Evolutionary conservation across 1,284 basidiomycete genomes (phyloP).

Genomic region (Tausonia pullulans): DNA sequence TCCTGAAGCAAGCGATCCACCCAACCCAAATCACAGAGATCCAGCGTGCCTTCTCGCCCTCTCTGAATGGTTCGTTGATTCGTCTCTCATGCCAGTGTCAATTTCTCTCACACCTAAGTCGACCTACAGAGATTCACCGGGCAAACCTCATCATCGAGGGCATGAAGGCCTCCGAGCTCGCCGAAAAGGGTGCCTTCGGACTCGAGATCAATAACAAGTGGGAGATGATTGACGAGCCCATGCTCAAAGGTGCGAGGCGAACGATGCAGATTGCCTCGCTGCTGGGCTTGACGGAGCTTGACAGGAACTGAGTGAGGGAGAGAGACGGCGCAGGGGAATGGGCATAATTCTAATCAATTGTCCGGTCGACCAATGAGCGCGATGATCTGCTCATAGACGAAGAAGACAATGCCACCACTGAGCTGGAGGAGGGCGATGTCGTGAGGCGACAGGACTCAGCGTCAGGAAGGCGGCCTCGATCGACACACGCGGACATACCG

Average conservation of each 20-base stretch:
- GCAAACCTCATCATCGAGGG: conserved; percentile 60
- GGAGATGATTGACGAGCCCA: conserved; percentile 86
- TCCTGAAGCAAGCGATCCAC: conserved; percentile 78
- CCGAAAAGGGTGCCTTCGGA: conserved; percentile 50
- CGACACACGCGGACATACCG: conserved; percentile 47
- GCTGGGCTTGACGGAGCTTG: not conserved
- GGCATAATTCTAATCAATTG: too few species aligned
- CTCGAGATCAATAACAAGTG: conserved; percentile 46
- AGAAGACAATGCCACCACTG: conserved; percentile 91
- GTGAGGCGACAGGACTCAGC: too few species aligned
- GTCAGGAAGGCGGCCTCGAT: not conserved
- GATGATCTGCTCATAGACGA: conserved; percentile 76
- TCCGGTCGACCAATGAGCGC: not conserved
- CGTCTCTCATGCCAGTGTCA: not conserved
- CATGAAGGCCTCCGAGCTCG: conserved; percentile 46
- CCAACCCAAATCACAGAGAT: conserved; percentile 72
- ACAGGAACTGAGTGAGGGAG: too few species aligned
- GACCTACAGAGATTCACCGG: conserved; percentile 54
- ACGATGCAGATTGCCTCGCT: not conserved
- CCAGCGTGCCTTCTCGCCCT: conserved; percentile 68
- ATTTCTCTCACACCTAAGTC: not conserved
- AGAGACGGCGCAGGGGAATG: too few species aligned
- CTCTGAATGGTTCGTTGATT: conserved; percentile 45
- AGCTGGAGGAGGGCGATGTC: conserved; percentile 40
- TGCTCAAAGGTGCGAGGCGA: conserved; percentile 47